Evolutionary conservation across 1,139 yeast species (phyloP).

Genomic region (Taphrina flavorubra): DNA sequence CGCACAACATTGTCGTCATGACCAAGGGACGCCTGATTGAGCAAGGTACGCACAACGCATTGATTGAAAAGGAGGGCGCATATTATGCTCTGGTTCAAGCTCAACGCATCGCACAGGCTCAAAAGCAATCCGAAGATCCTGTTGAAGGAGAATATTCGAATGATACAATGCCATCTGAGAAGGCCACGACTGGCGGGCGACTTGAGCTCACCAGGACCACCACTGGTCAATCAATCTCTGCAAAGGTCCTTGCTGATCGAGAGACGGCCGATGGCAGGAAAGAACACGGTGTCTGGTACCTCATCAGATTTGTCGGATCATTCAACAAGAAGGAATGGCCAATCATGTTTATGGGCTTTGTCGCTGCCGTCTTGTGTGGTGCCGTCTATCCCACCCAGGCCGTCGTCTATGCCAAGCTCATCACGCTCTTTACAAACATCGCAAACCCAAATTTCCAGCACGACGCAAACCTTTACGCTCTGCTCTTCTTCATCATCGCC

Average conservation of each 20-base stretch:
- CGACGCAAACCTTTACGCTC: slow-evolving; percentile 52
- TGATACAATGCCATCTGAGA: slow-evolving; percentile 37
- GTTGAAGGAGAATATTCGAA: slow-evolving; percentile 22
- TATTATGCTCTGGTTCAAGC: slow-evolving; percentile 47
- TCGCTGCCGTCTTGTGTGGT: slow-evolving; percentile 52
- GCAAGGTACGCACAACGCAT: slow-evolving; percentile 55
- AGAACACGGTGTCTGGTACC: slow-evolving; percentile 37
- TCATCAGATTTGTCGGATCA: slow-evolving; percentile 43
- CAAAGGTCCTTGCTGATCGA: slow-evolving; percentile 43
- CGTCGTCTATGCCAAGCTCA: slow-evolving; percentile 53
- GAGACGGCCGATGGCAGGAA: slow-evolving; percentile 1
- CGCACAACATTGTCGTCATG: slow-evolving; percentile 57
- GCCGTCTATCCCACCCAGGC: slow-evolving; percentile 55
- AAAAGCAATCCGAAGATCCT: slow-evolving; percentile 11
- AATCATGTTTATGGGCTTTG: slow-evolving; percentile 50
- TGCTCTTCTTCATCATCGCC: slow-evolving; percentile 55
- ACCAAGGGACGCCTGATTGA: slow-evolving; percentile 55
- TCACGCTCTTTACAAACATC: slow-evolving; percentile 52
- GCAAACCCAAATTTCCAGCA: slow-evolving; percentile 51
- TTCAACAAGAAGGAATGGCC: slow-evolving; percentile 45
- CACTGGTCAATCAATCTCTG: slow-evolving; percentile 40
- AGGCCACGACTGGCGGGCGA: slow-evolving; percentile 1
- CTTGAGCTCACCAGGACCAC: slow-evolving; percentile 35
- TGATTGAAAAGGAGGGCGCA: slow-evolving; percentile 51
- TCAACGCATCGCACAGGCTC: slow-evolving; percentile 37